Base-by-base conservation (phyloP, 495 filamentous ascomycete species). In the Penicillium canariense region DNA sequence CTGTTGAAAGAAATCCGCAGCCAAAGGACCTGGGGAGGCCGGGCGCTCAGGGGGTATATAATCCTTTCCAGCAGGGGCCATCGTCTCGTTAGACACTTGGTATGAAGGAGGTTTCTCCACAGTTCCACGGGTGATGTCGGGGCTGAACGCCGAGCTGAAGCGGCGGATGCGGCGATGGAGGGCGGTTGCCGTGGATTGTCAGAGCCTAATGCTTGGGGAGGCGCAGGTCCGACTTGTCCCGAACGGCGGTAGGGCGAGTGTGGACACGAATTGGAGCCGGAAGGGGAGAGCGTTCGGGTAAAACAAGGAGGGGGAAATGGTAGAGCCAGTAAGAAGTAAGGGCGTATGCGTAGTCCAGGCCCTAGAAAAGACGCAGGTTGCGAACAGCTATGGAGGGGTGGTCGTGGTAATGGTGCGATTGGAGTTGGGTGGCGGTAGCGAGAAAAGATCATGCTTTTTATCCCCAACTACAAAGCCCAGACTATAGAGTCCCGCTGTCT, bases 1-100 rank as follows among this genome's bases (percentile, higher is more conserved):
- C 55, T 84, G 82, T 70, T 78, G 70, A 60, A 77, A 70, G 74
- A 85, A 84, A 70, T 84, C 81, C 62, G 78, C 66, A 48, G 74
- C 62, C 54, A 83, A 63, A 69, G 77, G 79, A 66, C 76, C 76
- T 59, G 77, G 73, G 61, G 74, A 77, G 31, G 60, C 48, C 55
- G 81, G 69, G 68, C 70, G 66, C 62, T 55, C 51, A 32, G 65
- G 67, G 66, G 71, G 71, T 76, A 74, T 73, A 77, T 78, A 69
- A 73, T 70, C 65, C 67, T 72, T 73, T 63, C 60, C 60, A 66
- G 63, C 68, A 66, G 68, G 65, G 65, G 64, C 56, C 71, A 73
- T 75, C 47, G 64, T 46, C 50, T 54, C 59, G 50, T 50, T 61
- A 32, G 45, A 57, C 40, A 56, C n/a, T n/a, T 55, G 55, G 62